Percentiles rank a stretch among this genome's conserved stretches.
These are phyloP conservation scores for Penicillium sp. DNA, from an alignment of 2,329 filamentous ascomycete genomes.

Conservation along the genomic window DNA sequence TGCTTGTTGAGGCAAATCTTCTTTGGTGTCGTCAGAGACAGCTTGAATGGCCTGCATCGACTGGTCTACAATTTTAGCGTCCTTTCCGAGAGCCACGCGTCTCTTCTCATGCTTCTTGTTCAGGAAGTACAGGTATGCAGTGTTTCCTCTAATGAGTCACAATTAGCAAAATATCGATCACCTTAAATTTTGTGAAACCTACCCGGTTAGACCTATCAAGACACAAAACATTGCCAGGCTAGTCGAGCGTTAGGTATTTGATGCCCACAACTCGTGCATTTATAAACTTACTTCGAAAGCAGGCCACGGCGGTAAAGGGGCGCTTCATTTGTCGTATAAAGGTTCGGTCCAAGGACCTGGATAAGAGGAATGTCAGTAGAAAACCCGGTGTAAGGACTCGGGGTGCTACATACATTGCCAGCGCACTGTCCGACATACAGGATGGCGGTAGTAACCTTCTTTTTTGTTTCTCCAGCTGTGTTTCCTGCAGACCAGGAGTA, in stretches of 20 bases:
- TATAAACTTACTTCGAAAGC: constrained; percentile 50
- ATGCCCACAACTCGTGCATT: not conserved
- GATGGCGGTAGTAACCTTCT: constrained; percentile 64
- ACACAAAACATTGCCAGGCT: constrained; percentile 60
- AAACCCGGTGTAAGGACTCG: not conserved
- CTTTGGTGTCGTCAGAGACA: constrained; percentile 25
- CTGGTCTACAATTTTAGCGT: constrained; percentile 57
- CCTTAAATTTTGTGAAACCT: constrained; percentile 14
- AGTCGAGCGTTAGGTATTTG: constrained; percentile 8
- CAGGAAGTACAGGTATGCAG: constrained; percentile 53
- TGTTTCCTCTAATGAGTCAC: constrained; percentile 31
- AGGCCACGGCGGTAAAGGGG: constrained; percentile 60
- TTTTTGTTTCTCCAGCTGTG: constrained; percentile 67
- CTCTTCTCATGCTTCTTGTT: constrained; percentile 57
- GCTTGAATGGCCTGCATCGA: constrained; percentile 54
- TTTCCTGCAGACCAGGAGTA: constrained; percentile 68
- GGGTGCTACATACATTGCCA: constrained; percentile 52
- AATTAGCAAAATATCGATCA: not conserved
- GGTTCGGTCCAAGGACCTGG: constrained; percentile 61
- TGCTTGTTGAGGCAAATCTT: constrained; percentile 29
- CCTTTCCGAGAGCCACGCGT: constrained; percentile 61
- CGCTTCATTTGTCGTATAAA: constrained; percentile 62
- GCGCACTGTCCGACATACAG: constrained; percentile 65
- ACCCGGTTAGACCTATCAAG: constrained; percentile 55
- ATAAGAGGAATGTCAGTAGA: not conserved